A percentile compares a stretch with the other conserved stretches of the same genome.
Conservation (phyloP, 2,329 filamentous ascomycete species). For the Aspergillus arachidicola region DNA sequence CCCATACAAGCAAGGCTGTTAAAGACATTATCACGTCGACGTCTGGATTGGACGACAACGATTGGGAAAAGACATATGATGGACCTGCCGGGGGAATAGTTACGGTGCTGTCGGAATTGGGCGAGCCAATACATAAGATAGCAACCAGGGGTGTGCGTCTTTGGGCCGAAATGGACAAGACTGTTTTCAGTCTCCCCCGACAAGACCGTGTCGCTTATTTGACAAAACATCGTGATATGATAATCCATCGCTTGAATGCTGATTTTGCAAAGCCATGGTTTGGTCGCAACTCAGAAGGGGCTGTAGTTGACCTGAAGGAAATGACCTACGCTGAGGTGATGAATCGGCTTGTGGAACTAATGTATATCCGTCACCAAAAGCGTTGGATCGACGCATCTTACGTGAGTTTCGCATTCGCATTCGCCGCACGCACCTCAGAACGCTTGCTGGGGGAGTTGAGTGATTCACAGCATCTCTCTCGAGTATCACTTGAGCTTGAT, state of each 20-base stretch:
- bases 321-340: slow-evolving; percentile 91
- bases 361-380: slow-evolving; percentile 82
- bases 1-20: slow-evolving; percentile 78
- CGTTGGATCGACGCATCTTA: slow-evolving; percentile 87
- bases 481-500: not conserved
- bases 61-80: slow-evolving; percentile 91
- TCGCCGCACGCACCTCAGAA: slow-evolving; percentile 90
- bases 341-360: slow-evolving; percentile 77
- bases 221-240: slow-evolving; percentile 79
- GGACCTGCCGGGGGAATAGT: slow-evolving; percentile 86
- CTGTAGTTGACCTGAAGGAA: slow-evolving; percentile 81
- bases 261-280: slow-evolving; percentile 98
- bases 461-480: slow-evolving; percentile 66
- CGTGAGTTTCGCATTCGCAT: slow-evolving; percentile 79
- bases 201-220: slow-evolving; percentile 68
- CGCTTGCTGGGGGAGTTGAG: slow-evolving; percentile 63
- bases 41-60: slow-evolving; percentile 71
- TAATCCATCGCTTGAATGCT: slow-evolving; percentile 88
- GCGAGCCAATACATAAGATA: slow-evolving; percentile 44
- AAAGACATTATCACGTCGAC: slow-evolving; percentile 85
- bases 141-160: slow-evolving; percentile 41
- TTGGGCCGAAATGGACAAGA: slow-evolving; percentile 42
- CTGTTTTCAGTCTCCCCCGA: slow-evolving; percentile 20
- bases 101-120: slow-evolving; percentile 69
- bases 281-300: slow-evolving; percentile 73